A percentile compares a stretch with the other conserved stretches of the same genome.
These are phyloP conservation scores for Colletotrichum sp. DNA, from an alignment of 2,329 filamentous ascomycete species.

Conservation along the genomic window DNA sequence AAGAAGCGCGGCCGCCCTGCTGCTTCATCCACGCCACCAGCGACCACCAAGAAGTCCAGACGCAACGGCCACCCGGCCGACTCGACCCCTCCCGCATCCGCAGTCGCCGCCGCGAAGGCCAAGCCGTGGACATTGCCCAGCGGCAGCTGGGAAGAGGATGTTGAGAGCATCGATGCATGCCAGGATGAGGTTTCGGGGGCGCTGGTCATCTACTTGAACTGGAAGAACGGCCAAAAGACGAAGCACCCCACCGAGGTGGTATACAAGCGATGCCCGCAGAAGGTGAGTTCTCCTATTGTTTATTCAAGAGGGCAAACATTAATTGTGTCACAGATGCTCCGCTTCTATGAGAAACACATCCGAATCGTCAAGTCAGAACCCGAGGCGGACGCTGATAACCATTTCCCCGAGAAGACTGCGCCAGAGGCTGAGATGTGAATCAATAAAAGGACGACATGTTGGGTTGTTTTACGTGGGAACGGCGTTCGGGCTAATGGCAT, in stretches of 20 bases:
- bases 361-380: constrained; percentile 50
- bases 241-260: constrained; percentile 72
- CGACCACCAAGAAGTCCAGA: constrained; percentile 49
- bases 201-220: constrained; percentile 73
- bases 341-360: constrained; percentile 64
- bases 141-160: constrained; percentile 79
- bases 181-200: constrained; percentile 66
- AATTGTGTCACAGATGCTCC: constrained; percentile 54
- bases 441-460: not conserved
- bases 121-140: constrained; percentile 68
- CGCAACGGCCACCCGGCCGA: constrained; percentile 56
- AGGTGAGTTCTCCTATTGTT: constrained; percentile 49
- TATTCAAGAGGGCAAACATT: not conserved
- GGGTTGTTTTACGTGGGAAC: not conserved
- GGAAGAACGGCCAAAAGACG: constrained; percentile 77
- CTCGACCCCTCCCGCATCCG: constrained; percentile 51
- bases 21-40: constrained; percentile 37
- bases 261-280: constrained; percentile 80
- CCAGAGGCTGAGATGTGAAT: not conserved
- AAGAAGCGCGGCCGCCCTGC: constrained; percentile 65
- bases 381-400: not conserved
- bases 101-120: constrained; percentile 36
- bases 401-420: not conserved
- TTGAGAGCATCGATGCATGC: constrained; percentile 74
- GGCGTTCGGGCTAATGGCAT: not conserved